A percentile compares a stretch with the other conserved stretches of the same genome.
These are phyloP conservation scores for Beauveria pseudobassiana DNA, from an alignment of 2,329 filamentous ascomycete genomes.

Conservation along the genomic window DNA sequence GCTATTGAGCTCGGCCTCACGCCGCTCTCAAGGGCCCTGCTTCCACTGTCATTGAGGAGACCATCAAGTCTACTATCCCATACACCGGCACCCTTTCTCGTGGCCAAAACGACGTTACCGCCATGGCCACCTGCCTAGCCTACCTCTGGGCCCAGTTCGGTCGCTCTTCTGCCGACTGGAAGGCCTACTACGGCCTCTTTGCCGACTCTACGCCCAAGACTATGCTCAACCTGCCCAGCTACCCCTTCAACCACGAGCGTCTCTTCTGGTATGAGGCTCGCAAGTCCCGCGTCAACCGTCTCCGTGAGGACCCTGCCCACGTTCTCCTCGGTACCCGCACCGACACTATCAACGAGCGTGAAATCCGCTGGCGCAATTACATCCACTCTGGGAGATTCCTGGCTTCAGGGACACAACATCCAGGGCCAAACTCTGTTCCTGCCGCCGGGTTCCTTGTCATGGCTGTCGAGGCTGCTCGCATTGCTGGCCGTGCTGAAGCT, in stretches of 20 bases:
- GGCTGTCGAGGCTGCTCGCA: constrained; percentile 32
- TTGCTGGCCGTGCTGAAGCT: constrained; percentile 10
- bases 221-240: constrained; percentile 21
- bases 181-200: constrained; percentile 13
- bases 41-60: constrained; percentile 25
- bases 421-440: constrained; percentile 40
- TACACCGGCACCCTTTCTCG: constrained; percentile 34
- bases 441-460: constrained; percentile 36
- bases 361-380: constrained; percentile 39
- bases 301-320: constrained; percentile 28
- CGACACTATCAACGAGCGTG: constrained; percentile 16
- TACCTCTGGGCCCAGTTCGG: constrained; percentile 12
- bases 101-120: constrained; percentile 36
- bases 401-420: constrained; percentile 48
- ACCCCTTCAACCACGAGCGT: constrained; percentile 25
- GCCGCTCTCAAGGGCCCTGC: constrained; percentile 37
- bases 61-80: constrained; percentile 24
- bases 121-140: constrained; percentile 32
- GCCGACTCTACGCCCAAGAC: constrained; percentile 11
- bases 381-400: constrained; percentile 40
- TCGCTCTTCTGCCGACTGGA: constrained; percentile 18
- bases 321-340: constrained; percentile 34
- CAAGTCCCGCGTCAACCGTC: constrained; percentile 27
- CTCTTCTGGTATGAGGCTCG: constrained; percentile 21
- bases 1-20: constrained; percentile 42